Conservation (phyloP, 495 filamentous ascomycete species). For the Endocarpon pusillum region DNA sequence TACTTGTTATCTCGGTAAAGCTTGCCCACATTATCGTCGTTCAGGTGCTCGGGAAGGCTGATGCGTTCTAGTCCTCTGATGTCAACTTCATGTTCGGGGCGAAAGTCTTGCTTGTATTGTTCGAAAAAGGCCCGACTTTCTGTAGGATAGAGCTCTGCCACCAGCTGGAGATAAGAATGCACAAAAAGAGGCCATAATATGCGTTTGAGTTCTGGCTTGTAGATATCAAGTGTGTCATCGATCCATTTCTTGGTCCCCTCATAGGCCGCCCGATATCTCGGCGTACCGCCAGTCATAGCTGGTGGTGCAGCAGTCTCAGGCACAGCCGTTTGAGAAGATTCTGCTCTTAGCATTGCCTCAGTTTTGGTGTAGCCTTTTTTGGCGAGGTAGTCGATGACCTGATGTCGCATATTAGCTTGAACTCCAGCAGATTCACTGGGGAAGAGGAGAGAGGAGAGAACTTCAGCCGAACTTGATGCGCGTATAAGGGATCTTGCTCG, state of each 20-base stretch:
- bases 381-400: conserved; percentile 91
- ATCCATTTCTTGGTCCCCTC: conserved; percentile 62
- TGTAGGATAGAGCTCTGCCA: conserved; percentile 49
- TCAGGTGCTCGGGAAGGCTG: conserved; percentile 57
- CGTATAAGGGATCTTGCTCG: no score
- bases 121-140: conserved; percentile 59
- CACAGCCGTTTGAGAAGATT: conserved; percentile 64
- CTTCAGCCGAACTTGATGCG: no score
- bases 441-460: conserved; percentile 4
- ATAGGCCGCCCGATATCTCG: conserved; percentile 9
- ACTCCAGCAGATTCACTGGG: neutral
- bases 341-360: conserved; percentile 80
- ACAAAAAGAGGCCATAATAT: conserved; percentile 87
- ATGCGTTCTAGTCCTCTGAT: conserved; percentile 50
- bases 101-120: conserved; percentile 48
- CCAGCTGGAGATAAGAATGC: conserved; percentile 73
- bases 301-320: neutral
- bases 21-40: conserved; percentile 50
- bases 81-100: conserved; percentile 59
- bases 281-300: neutral
- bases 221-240: conserved; percentile 77
- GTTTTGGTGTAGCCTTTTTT: conserved; percentile 93
- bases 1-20: conserved; percentile 75
- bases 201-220: conserved; percentile 85
- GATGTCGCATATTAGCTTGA: conserved; percentile 1